phyloP scores from a whole-genome alignment of 1,284 basidiomycete genomes.

The Schizophyllum commune region DNA sequence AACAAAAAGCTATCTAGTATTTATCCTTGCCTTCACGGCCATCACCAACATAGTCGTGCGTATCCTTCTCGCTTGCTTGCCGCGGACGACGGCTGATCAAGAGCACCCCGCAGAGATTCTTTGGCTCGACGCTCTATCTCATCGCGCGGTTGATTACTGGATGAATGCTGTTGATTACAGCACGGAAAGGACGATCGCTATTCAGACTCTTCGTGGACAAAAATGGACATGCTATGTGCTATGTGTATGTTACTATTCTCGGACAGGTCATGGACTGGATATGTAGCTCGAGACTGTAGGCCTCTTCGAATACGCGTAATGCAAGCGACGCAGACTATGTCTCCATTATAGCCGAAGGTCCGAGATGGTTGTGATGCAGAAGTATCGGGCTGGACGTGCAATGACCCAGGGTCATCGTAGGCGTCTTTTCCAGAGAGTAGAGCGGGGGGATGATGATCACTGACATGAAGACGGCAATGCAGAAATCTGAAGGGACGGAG shows the following conservation, averaged over 20 bases:
- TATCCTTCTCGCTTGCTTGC: constrained; percentile 3
- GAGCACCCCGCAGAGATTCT: constrained; percentile 29
- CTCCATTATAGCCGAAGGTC: too few relatives aligned
- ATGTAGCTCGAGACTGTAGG: constrained; percentile 5
- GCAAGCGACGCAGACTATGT: too few relatives aligned
- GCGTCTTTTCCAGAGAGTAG: too few relatives aligned
- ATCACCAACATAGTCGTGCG: constrained; percentile 60
- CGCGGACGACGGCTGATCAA: neutral
- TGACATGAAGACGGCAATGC: too few relatives aligned
- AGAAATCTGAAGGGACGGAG: too few relatives aligned
- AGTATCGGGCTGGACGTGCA: too few relatives aligned
- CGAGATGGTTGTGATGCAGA: too few relatives aligned
- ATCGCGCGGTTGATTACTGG: constrained; percentile 38
- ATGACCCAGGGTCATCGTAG: too few relatives aligned
- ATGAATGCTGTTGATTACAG: too few relatives aligned
- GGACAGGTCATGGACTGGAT: neutral
- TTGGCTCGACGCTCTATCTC: constrained; percentile 39
- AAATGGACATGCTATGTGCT: constrained; percentile 3
- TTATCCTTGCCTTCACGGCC: constrained; percentile 75
- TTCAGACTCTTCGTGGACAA: too few relatives aligned
- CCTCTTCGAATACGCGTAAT: neutral
- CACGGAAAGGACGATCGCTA: too few relatives aligned
- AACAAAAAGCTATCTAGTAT: constrained; percentile 71
- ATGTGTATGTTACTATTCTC: neutral
- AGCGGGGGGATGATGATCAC: too few relatives aligned